A percentile compares a stretch with the other conserved stretches of the same genome.
phyloP scores from a whole-genome alignment of 108 stramenopile genomes.

The Aureococcus anophagefferens region DNA sequence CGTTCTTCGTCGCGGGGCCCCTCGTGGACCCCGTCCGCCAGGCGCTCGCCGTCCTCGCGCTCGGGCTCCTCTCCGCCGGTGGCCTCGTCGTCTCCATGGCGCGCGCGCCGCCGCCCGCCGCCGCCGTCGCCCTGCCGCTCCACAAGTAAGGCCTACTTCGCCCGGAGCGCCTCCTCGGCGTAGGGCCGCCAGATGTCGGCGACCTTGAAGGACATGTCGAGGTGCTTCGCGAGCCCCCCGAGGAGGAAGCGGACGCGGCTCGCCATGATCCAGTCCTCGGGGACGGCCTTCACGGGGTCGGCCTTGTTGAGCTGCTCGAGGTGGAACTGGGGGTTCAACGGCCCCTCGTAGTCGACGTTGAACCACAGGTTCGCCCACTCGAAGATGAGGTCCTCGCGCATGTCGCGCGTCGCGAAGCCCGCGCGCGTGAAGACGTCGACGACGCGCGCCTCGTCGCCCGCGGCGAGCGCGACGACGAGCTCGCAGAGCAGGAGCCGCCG shows the following conservation, averaged over 20 bases:
- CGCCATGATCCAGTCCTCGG: slow-evolving; percentile 5
- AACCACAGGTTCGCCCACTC: slow-evolving; percentile 5
- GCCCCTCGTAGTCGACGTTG: slow-evolving; percentile 4
- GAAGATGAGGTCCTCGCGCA: background rate
- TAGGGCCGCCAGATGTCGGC: slow-evolving; percentile 2
- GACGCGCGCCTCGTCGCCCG: slow-evolving; percentile 1
- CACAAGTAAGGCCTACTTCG: too few relatives aligned
- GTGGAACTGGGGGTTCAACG: slow-evolving; percentile 4
- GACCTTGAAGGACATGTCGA: slow-evolving; percentile 6
- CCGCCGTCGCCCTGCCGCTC: too few relatives aligned
- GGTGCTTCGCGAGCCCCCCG: slow-evolving; percentile 1
- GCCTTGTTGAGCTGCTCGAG: slow-evolving; percentile 1
- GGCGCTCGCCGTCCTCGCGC: too few relatives aligned
- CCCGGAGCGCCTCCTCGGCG: slow-evolving; percentile 7
- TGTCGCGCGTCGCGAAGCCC: slow-evolving; percentile 3
- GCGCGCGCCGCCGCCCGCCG: too few relatives aligned
- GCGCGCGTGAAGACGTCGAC: slow-evolving; percentile 3
- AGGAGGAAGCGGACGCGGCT: background rate
- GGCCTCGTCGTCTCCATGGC: too few relatives aligned
- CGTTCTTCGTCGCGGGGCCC: too few relatives aligned
- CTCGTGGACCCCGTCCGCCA: too few relatives aligned
- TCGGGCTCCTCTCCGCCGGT: too few relatives aligned
- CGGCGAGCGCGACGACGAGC: slow-evolving; percentile 2
- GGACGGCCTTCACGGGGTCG: slow-evolving; percentile 6
- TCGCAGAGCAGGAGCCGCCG: slow-evolving; percentile 5